Base-by-base conservation (phyloP, 148 eudicot species). In the Heliamphora exappendiculata region DNA sequence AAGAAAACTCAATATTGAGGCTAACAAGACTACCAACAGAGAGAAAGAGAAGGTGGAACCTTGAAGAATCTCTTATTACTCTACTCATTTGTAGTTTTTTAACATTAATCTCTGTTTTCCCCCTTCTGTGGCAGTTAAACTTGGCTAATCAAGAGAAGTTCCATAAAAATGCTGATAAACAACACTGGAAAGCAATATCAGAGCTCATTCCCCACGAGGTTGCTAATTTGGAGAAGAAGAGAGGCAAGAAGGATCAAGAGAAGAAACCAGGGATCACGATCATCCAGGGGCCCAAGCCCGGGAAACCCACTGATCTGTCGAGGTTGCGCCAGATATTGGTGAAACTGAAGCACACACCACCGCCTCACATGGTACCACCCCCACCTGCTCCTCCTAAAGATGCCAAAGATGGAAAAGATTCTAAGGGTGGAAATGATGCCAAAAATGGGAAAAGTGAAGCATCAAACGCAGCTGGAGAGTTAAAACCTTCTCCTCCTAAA, bases 221-320 rank as follows among this genome's bases (percentile, higher is more conserved):
- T 82, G 84, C 97, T 66, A 89, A 82, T 70, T 85, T 94, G 19
- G 98, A 94, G 82, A 94, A 91, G 85, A 87, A 87, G 76, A 89
- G 92, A 72, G 88, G 88, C 70, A 94, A 92, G 90, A 94, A 94
- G 76, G 92, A 90, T 29, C 90, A 90, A 78, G 98, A 94, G 20
- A 94, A 92, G 87, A 90, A 89, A 75, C 88, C 98, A 4, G 90
- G 92, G 53, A 85, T 94, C 39, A 82, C 88, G 20, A 88, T 94
- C 69, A 55, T 94, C 62, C 98, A 94, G 75, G 98, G 98, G 53
- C 98, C 98, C 14, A 94, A 92, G 81, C 98, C 98, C 10, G 98
- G 98, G 47, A 94, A 94, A 81, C 98, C 98, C 14, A 94, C 98
- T 1, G 98, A 94, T 80, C 92, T 94, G 65, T 82, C 97, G 22